These are phyloP conservation scores for Aeminium ludgeri DNA, from an alignment of 495 filamentous ascomycete genomes.

Conservation along the genomic window DNA sequence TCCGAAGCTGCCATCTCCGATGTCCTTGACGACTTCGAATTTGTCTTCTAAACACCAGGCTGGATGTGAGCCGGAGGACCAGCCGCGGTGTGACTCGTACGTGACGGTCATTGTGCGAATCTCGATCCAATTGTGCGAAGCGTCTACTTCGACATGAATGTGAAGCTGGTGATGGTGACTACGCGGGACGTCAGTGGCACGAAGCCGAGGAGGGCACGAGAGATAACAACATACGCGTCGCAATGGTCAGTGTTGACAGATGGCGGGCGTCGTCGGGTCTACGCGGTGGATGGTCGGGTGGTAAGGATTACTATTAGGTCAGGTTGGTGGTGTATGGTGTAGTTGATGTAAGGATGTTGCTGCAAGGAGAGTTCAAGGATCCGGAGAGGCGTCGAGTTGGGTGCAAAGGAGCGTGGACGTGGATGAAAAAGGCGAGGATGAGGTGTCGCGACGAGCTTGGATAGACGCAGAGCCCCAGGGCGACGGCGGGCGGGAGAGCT, in stretches of 20 bases:
- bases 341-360: constrained; percentile 2
- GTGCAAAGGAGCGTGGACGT: constrained; percentile 13
- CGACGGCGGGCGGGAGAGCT: constrained; percentile 10
- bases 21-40: constrained; percentile 93
- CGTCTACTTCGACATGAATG: constrained; percentile 9
- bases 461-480: constrained; percentile 3
- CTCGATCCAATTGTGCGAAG: background rate
- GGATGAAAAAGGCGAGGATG: constrained; percentile 6
- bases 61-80: constrained; percentile 12
- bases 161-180: background rate
- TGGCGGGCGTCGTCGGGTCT: background rate
- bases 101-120: constrained; percentile 19
- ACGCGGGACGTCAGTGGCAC: background rate
- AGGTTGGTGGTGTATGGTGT: background rate
- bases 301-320: constrained; percentile 13
- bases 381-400: constrained; percentile 15
- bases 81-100: constrained; percentile 24
- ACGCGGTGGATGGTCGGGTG: constrained; percentile 1
- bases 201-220: background rate
- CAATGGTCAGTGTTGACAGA: background rate
- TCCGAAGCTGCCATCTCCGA: constrained; percentile 96
- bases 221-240: background rate
- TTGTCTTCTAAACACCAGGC: constrained; percentile 40
- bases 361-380: constrained; percentile 5
- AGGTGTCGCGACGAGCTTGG: constrained; percentile 1